Percentiles rank a stretch among this genome's conserved stretches.
phyloP scores from a whole-genome alignment of 345 rosid species.

The Toxicodendron radicans region DNA sequence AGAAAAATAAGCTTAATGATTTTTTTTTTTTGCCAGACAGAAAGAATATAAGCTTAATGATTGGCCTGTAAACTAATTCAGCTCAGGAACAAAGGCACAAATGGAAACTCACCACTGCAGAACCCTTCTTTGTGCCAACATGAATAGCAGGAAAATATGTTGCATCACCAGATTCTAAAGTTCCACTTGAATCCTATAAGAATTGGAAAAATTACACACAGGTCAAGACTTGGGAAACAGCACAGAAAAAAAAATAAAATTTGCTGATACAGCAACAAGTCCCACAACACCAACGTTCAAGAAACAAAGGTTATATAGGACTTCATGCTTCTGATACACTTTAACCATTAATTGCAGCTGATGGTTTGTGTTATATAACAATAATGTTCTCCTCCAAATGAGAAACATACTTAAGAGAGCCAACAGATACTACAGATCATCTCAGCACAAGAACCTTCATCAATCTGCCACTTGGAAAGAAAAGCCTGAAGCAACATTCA shows the following conservation, averaged over 20 bases:
- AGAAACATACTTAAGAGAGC: background rate
- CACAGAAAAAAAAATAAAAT: background rate
- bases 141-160: conserved; percentile 81
- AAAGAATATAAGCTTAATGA: background rate
- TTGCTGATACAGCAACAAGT: background rate
- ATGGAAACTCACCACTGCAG: conserved; percentile 65
- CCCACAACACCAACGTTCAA: background rate
- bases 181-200: conserved; percentile 63
- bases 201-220: conserved; percentile 14
- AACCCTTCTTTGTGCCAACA: conserved; percentile 61
- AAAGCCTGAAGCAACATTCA: background rate
- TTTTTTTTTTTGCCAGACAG: too few relatives aligned
- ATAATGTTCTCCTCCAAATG: background rate
- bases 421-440: background rate
- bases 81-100: conserved; percentile 5
- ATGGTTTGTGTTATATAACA: background rate
- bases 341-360: background rate
- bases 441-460: background rate
- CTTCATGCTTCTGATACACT: background rate
- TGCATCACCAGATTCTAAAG: conserved; percentile 76
- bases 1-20: background rate
- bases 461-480: background rate
- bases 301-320: background rate
- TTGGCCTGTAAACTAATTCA: conserved; percentile 6
- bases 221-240: conserved; percentile 3